phyloP scores from a whole-genome alignment of 202 grass and related monocot genomes.

The Dendrocalamus latiflorus region DNA sequence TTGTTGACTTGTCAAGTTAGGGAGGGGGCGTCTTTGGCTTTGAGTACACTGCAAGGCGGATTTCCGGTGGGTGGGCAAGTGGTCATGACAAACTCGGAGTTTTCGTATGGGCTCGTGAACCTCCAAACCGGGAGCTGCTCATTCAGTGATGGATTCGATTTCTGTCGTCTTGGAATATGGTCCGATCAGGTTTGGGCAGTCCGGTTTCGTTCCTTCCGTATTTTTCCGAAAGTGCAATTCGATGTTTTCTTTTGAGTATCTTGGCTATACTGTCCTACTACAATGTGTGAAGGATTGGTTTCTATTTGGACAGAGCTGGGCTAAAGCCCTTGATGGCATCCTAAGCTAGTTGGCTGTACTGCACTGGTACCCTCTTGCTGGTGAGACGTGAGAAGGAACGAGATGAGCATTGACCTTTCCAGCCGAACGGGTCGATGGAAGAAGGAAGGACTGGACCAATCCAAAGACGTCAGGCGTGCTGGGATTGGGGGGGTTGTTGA shows the following conservation, averaged over 20 bases:
- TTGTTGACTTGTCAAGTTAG: not conserved
- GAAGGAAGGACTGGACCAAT: not conserved
- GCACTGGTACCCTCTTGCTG: not conserved
- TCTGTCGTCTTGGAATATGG: not conserved
- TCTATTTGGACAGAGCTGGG: no score
- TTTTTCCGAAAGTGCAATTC: not conserved
- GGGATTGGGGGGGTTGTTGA: constrained; percentile 19
- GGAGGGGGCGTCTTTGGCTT: not conserved
- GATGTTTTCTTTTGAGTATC: not conserved
- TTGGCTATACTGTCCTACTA: not conserved
- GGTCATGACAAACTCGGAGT: no score
- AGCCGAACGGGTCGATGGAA: not conserved
- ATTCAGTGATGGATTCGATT: not conserved
- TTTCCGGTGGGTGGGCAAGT: not conserved
- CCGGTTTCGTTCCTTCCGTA: no score
- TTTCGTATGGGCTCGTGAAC: not conserved
- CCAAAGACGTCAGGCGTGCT: constrained; percentile 2
- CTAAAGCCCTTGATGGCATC: no score
- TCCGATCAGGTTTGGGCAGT: not conserved
- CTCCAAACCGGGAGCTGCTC: not conserved
- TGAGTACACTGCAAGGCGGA: constrained; percentile 18
- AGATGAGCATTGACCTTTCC: constrained; percentile 1
- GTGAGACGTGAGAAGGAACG: not conserved
- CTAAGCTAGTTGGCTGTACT: no score
- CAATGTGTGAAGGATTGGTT: not conserved